Evolutionary conservation across 768 basidiomycete species (phyloP).

Genomic region (Pulveroboletus sp.): DNA sequence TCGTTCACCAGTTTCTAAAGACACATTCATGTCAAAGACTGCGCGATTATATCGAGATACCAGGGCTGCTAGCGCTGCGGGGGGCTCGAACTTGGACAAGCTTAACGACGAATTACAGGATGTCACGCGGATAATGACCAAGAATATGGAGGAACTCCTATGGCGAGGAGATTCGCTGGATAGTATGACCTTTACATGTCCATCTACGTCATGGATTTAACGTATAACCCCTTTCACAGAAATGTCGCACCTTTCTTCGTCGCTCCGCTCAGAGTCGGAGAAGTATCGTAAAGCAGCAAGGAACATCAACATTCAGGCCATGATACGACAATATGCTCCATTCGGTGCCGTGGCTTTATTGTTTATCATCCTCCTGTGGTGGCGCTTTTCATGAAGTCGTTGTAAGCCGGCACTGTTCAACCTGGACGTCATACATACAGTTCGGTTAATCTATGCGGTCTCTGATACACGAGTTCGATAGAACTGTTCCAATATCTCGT

Average conservation of each 20-base stretch:
- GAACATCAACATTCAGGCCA: conserved; percentile 90
- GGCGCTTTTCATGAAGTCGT: conserved; percentile 61
- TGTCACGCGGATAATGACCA: conserved; percentile 99
- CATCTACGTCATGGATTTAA: background rate
- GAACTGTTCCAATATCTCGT: too few relatives aligned
- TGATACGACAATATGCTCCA: conserved; percentile 95
- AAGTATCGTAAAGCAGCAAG: conserved; percentile 95
- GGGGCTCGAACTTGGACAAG: conserved; percentile 67
- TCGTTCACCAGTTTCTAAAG: conserved; percentile 37
- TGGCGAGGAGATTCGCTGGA: conserved; percentile 98
- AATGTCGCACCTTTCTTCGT: conserved; percentile 96
- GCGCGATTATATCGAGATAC: conserved; percentile 94
- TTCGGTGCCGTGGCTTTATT: conserved; percentile 78
- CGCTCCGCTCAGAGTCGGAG: conserved; percentile 92
- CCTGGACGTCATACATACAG: conserved; percentile 22
- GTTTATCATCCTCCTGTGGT: conserved; percentile 71
- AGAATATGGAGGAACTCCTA: conserved; percentile 99
- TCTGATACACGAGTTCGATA: conserved; percentile 2
- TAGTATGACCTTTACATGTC: conserved; percentile 48
- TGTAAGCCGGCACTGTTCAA: conserved; percentile 10
- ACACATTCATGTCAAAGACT: conserved; percentile 99
- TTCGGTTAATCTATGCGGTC: conserved; percentile 27
- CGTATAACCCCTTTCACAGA: conserved; percentile 41
- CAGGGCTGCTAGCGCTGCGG: conserved; percentile 71
- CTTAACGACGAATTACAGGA: conserved; percentile 96